Percentiles rank a stretch among this genome's conserved stretches.
These are phyloP conservation scores for Hymenoscyphus linearis DNA, from an alignment of 2,329 filamentous ascomycete species.

Conservation along the genomic window DNA sequence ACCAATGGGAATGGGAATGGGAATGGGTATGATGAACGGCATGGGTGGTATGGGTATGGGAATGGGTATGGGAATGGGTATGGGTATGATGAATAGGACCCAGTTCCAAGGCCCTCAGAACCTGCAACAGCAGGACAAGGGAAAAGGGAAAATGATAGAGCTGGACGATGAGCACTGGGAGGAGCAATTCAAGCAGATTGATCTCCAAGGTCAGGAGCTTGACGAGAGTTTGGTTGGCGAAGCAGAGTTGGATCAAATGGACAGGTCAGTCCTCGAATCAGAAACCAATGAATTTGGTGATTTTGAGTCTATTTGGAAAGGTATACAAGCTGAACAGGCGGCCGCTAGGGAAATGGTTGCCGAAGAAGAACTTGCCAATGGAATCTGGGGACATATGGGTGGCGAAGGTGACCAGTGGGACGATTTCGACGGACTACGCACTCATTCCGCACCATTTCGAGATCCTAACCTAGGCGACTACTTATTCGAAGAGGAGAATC, in stretches of 20 bases:
- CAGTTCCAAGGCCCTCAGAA: conserved; percentile 38
- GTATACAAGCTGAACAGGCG: conserved; percentile 72
- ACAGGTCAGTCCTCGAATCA: conserved; percentile 70
- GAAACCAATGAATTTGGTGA: conserved; percentile 75
- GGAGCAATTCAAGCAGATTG: conserved; percentile 88
- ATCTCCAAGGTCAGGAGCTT: conserved; percentile 51
- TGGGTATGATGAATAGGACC: conserved; percentile 39
- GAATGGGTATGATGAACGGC: conserved; percentile 36
- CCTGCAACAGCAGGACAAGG: conserved; percentile 50
- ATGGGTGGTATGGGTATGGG: conserved; percentile 36
- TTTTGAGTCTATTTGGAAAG: conserved; percentile 86
- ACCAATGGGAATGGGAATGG: conserved; percentile 48
- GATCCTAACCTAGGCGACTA: conserved; percentile 85
- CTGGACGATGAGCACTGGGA: conserved; percentile 94
- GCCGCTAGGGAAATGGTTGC: conserved; percentile 64
- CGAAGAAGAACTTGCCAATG: conserved; percentile 51
- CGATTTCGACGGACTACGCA: conserved; percentile 63
- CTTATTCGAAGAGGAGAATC: conserved; percentile 90
- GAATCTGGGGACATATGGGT: conserved; percentile 48
- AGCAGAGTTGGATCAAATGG: conserved; percentile 79
- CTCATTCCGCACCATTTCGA: conserved; percentile 55
- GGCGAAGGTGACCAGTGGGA: conserved; percentile 79
- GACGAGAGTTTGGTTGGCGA: conserved; percentile 35
- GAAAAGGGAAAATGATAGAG: conserved; percentile 91
- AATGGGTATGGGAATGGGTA: conserved; percentile 53